A percentile compares a stretch with the other conserved stretches of the same genome.
Conservation (phyloP, 1,139 yeast genomes). For the Blastobotrys arbuscula region DNA sequence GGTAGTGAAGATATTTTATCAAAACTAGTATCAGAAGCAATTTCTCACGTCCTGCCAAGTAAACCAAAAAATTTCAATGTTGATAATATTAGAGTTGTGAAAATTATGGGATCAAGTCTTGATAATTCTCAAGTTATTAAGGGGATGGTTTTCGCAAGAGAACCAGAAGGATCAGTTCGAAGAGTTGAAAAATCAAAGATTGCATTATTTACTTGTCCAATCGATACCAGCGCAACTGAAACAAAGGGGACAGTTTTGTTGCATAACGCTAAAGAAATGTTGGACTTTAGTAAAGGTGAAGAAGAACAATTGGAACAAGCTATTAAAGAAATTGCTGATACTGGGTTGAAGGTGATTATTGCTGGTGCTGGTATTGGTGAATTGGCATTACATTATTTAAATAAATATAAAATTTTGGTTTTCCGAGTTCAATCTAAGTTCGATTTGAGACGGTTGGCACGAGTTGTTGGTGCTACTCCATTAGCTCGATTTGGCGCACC, state of each 20-base stretch:
- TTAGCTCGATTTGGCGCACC: slow-evolving; percentile 94
- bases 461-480: slow-evolving; percentile 98
- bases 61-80: slow-evolving; percentile 67
- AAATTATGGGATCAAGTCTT: slow-evolving; percentile 89
- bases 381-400: slow-evolving; percentile 84
- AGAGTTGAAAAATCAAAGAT: slow-evolving; percentile 67
- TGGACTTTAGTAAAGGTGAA: slow-evolving; percentile 93
- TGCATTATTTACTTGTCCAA: slow-evolving; percentile 88
- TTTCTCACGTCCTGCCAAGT: slow-evolving; percentile 69
- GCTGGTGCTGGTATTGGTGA: slow-evolving; percentile 96
- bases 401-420: slow-evolving; percentile 78
- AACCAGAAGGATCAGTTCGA: slow-evolving; percentile 87
- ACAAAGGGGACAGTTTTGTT: slow-evolving; percentile 94
- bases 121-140: slow-evolving; percentile 71
- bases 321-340: slow-evolving; percentile 74
- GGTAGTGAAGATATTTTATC: slow-evolving; percentile 80
- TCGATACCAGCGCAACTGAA: slow-evolving; percentile 91
- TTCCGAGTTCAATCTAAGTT: slow-evolving; percentile 90
- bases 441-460: slow-evolving; percentile 86
- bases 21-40: slow-evolving; percentile 80
- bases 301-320: slow-evolving; percentile 87
- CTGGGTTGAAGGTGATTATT: slow-evolving; percentile 81
- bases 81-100: slow-evolving; percentile 90
- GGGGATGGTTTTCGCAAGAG: slow-evolving; percentile 98
- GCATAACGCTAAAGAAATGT: slow-evolving; percentile 95